Percentiles rank a stretch among this genome's conserved stretches.
Evolutionary conservation across 257 asterid species (phyloP).

Genomic region (Nyctanthes arbortristis): DNA sequence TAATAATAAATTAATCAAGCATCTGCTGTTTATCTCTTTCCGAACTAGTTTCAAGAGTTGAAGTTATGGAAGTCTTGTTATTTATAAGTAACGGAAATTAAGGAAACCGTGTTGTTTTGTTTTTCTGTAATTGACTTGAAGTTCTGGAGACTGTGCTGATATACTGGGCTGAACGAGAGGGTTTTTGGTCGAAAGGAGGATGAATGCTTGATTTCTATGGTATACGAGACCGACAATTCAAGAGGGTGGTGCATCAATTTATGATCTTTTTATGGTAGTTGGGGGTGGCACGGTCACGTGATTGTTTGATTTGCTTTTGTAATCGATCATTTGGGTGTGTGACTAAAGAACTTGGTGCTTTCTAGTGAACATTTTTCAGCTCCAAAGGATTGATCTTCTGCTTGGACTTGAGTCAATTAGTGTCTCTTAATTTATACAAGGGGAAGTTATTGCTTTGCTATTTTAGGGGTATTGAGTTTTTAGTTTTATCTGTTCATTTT

Average conservation of each 20-base stretch:
- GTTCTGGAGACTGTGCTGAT: conserved; percentile 1
- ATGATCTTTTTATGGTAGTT: conserved; percentile 14
- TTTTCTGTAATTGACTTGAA: conserved; percentile 22
- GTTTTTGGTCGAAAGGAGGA: not conserved
- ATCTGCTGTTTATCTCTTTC: not conserved
- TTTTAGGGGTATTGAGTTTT: conserved; percentile 8
- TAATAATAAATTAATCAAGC: not conserved
- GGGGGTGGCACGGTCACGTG: no score
- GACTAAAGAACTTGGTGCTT: not conserved
- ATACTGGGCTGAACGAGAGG: not conserved
- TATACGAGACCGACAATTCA: not conserved
- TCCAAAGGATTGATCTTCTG: conserved; percentile 7
- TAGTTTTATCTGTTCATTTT: conserved; percentile 8
- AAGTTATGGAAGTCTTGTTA: conserved; percentile 1
- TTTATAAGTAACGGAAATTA: conserved; percentile 21
- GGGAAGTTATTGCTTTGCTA: conserved; percentile 1
- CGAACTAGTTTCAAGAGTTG: conserved; percentile 7
- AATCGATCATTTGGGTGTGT: conserved; percentile 13
- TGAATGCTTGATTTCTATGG: not conserved
- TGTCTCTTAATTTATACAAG: not conserved
- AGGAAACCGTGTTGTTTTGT: conserved; percentile 31
- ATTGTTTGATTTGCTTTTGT: conserved; percentile 16
- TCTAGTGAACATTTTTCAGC: not conserved
- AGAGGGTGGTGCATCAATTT: not conserved
- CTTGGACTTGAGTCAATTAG: conserved; percentile 13